Evolutionary conservation across 805 yeast species (phyloP), one percentile per base, ranked within the genome.

Genomic region (Candida dajiaensis): DNA sequence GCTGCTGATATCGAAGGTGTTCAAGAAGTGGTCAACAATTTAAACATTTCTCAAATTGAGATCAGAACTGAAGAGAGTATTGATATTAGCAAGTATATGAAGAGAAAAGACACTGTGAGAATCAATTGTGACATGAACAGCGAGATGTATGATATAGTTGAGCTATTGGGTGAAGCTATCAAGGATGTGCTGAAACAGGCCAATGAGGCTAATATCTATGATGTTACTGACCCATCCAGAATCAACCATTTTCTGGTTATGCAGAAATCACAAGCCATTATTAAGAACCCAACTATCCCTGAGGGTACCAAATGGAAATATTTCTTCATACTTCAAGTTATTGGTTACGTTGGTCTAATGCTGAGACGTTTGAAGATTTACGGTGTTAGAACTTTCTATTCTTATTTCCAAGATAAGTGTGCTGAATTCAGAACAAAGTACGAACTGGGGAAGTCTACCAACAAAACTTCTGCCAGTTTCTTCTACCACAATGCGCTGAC

Each of bases 1-100:
- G 94, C 97, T 0, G 73, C 95, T 0, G 84, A 84, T 49, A 76
- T 88, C 1, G 95, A 86, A 48, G 87, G 92, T 2, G 95, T 95
- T 0, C 97, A 95, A 63, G 83, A 80, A 41, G 84, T 94, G 23
- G 81, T 94, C 1, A 75, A 78, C 46, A 88, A 87, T 55, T 67
- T 94, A 49, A 65, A 66, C 23, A 85, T 94, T 1, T 83, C 97
- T 0, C 74, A 74, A 45, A 81, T 89, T 38, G 97, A 92, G 61
- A 79, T 90, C 19, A 71, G 98, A 49, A 85, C 97, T 0, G 98
- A 94, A 59, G 77, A 77, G 33, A 83, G 94, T 53, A 71, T 80
- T 16, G 98, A 95, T 62, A 83, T 89, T 10, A 68, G 71, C n/a
- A 81, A 76, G 58, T 89, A 90, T 57, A 83, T 92, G 74, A 89